Evolutionary conservation across 1,284 basidiomycete species (phyloP).

Genomic region (Xerocomus minutiporus): DNA sequence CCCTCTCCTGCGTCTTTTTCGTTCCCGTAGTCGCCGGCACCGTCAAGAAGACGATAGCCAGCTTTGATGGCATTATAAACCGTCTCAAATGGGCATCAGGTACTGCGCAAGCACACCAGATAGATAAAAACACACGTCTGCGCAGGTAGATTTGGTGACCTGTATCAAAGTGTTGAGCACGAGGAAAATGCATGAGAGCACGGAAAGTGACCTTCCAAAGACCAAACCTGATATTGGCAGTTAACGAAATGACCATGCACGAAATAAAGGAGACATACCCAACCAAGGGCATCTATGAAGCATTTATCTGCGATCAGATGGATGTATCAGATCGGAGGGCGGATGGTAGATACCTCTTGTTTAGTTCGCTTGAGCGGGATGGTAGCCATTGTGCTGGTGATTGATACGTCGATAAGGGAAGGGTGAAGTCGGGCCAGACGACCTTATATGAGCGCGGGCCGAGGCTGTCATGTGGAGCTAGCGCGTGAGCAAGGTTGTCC

Average conservation of each 20-base stretch:
- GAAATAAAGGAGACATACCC: constrained; percentile 21
- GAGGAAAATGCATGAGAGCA: constrained; percentile 12
- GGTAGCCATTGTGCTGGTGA: constrained; percentile 39
- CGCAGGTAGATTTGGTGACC: constrained; percentile 55
- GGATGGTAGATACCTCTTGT: constrained; percentile 40
- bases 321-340: neutral
- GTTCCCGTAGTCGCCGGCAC: constrained; percentile 80
- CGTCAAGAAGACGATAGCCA: constrained; percentile 81
- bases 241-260: neutral
- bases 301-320: neutral
- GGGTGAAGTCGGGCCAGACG: too few relatives aligned
- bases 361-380: constrained; percentile 56
- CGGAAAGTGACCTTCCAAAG: constrained; percentile 55
- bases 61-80: constrained; percentile 69
- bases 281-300: constrained; percentile 29
- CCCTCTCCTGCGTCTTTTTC: constrained; percentile 83
- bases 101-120: neutral
- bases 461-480: neutral
- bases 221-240: constrained; percentile 46
- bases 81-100: constrained; percentile 35
- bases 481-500: neutral
- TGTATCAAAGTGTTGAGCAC: constrained; percentile 25
- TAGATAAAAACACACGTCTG: constrained; percentile 43
- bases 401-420: constrained; percentile 1
- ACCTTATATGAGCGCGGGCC: neutral